Evolutionary conservation across 805 yeast species (phyloP).

Genomic region (Candida khao-thaluensis): DNA sequence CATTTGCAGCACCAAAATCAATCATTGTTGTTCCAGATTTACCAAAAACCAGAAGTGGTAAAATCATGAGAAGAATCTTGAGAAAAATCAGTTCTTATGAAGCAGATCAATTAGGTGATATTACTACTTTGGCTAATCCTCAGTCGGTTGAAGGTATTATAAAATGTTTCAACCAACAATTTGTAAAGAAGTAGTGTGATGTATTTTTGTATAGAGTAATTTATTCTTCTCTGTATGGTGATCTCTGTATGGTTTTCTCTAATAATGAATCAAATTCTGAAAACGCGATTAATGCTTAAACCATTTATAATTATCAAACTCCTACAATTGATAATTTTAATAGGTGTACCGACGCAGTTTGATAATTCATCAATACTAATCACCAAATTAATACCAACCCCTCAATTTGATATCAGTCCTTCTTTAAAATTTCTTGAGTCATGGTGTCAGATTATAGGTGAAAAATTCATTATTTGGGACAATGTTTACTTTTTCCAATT

Average conservation of each 20-base stretch:
- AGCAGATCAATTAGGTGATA: slow-evolving; percentile 80
- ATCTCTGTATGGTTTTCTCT: too few relatives aligned
- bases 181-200: slow-evolving; percentile 33
- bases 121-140: slow-evolving; percentile 75
- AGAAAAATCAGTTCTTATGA: slow-evolving; percentile 74
- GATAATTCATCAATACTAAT: slow-evolving; percentile 46
- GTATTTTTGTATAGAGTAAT: slow-evolving; percentile 2
- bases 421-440: slow-evolving; percentile 2
- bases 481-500: slow-evolving; percentile 69
- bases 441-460: slow-evolving; percentile 6
- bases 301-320: slow-evolving; percentile 32
- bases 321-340: slow-evolving; percentile 38
- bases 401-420: not conserved
- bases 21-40: slow-evolving; percentile 72
- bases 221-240: slow-evolving; percentile 1
- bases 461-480: slow-evolving; percentile 77
- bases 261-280: not conserved
- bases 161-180: slow-evolving; percentile 38
- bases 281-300: slow-evolving; percentile 4
- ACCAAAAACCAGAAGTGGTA: slow-evolving; percentile 85
- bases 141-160: slow-evolving; percentile 68
- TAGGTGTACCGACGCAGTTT: slow-evolving; percentile 44
- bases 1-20: slow-evolving; percentile 81
- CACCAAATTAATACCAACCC: not conserved
- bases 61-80: slow-evolving; percentile 82